These are phyloP conservation scores for Amanita polypyramis DNA, from an alignment of 768 basidiomycete genomes.

Conservation along the genomic window DNA sequence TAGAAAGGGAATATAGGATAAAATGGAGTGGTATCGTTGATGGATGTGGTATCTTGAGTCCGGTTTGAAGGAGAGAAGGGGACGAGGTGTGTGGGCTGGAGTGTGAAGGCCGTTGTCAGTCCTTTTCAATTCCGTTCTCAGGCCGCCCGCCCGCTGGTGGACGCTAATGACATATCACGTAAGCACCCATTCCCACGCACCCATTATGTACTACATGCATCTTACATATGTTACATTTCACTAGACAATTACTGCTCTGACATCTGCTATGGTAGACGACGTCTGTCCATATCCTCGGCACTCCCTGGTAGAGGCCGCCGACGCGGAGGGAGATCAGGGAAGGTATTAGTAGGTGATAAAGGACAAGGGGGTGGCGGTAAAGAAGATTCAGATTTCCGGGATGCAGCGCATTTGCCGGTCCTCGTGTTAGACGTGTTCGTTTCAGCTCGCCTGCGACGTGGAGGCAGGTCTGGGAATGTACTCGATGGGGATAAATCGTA, in stretches of 20 bases:
- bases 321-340: not conserved
- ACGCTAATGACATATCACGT: not conserved
- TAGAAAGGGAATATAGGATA: no score
- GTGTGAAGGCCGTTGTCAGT: not conserved
- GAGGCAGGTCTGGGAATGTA: slow-evolving; percentile 2
- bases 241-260: not conserved
- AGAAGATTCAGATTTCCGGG: not conserved
- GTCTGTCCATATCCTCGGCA: no score
- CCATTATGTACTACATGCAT: not conserved
- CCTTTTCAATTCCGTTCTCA: not conserved
- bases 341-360: not conserved
- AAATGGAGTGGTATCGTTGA: no score
- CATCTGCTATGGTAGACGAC: not conserved
- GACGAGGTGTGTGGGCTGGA: not conserved
- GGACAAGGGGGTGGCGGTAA: not conserved
- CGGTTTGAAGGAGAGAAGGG: not conserved
- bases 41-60: not conserved
- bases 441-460: not conserved
- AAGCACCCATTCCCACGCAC: not conserved
- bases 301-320: not conserved
- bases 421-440: no score
- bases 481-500: not conserved
- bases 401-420: not conserved
- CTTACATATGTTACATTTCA: not conserved
- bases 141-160: not conserved